Conservation (phyloP, 768 basidiomycete genomes). For the Tricholoma bakamatsutake region DNA sequence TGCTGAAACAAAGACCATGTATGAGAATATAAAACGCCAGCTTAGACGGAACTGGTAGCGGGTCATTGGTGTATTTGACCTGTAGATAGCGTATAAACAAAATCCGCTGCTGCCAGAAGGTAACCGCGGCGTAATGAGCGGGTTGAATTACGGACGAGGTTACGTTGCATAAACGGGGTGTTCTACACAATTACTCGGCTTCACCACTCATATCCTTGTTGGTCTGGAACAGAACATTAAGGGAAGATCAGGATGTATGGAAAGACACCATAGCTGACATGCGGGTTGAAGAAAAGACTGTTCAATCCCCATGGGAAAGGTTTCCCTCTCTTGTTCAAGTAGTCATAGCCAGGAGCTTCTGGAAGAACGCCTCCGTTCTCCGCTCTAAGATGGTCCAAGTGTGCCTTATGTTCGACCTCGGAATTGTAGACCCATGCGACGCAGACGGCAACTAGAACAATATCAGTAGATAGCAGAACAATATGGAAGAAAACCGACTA, state of each 20-base stretch:
- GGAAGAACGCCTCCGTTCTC: constrained; percentile 73
- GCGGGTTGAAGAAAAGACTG: constrained; percentile 75
- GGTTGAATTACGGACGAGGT: background rate
- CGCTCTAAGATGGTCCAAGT: constrained; percentile 61
- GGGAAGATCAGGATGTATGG: constrained; percentile 1
- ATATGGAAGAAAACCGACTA: constrained; percentile 40
- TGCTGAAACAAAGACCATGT: constrained; percentile 54
- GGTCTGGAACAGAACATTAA: constrained; percentile 28
- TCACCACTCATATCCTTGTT: constrained; percentile 56
- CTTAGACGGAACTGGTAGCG: constrained; percentile 65
- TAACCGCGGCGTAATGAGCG: background rate
- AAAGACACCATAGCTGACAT: constrained; percentile 37
- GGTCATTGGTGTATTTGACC: background rate
- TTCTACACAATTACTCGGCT: constrained; percentile 10
- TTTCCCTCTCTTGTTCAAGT: constrained; percentile 69
- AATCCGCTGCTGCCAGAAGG: background rate
- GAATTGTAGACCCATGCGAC: constrained; percentile 50
- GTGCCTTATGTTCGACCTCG: constrained; percentile 62
- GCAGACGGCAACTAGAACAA: constrained; percentile 39
- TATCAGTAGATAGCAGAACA: background rate
- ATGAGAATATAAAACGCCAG: constrained; percentile 68
- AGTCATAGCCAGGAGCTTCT: constrained; percentile 65
- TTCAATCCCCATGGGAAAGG: constrained; percentile 86
- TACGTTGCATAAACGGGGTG: background rate
- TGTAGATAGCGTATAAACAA: background rate